These are phyloP conservation scores for Saraca asoca DNA, from an alignment of 331 rosid genomes.

Conservation along the genomic window DNA sequence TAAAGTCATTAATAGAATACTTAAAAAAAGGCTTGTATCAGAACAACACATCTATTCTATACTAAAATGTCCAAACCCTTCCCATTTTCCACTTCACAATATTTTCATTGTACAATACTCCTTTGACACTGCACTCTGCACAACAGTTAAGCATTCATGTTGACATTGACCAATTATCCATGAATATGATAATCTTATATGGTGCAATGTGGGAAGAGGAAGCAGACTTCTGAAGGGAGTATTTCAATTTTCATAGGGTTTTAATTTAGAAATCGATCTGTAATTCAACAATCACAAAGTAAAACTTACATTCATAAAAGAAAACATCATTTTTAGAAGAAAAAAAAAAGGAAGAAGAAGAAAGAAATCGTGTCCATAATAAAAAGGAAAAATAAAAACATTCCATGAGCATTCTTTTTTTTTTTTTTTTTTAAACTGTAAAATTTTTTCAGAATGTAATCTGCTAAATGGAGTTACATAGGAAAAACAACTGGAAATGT, in stretches of 20 bases:
- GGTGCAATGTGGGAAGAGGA: background rate
- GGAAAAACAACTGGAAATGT: slow-evolving; percentile 15
- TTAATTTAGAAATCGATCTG: slow-evolving; percentile 19
- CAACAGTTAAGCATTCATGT: slow-evolving; percentile 18
- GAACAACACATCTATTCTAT: slow-evolving; percentile 9
- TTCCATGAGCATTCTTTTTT: slow-evolving; percentile 3
- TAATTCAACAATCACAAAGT: slow-evolving; percentile 12
- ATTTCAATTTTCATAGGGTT: slow-evolving; percentile 17
- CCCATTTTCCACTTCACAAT: background rate
- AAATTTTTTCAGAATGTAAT: slow-evolving; percentile 2
- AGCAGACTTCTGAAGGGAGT: slow-evolving; percentile 29
- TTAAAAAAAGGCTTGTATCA: slow-evolving; percentile 17
- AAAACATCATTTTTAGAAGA: slow-evolving; percentile 1
- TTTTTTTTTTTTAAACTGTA: background rate
- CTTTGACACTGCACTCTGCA: background rate
- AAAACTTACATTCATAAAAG: slow-evolving; percentile 11
- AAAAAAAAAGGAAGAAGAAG: slow-evolving; percentile 18
- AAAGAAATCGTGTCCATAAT: slow-evolving; percentile 8
- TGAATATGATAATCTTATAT: too few species aligned
- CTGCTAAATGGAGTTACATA: background rate
- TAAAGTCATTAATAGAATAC: slow-evolving; percentile 31
- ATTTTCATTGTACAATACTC: too few species aligned
- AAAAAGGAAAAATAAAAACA: background rate
- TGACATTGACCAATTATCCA: too few species aligned
- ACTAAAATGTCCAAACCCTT: slow-evolving; percentile 8